Percentiles rank a stretch among this genome's conserved stretches.
These are phyloP conservation scores for Plasmopara muralis DNA, from an alignment of 352 stramenopile species.

Conservation along the genomic window DNA sequence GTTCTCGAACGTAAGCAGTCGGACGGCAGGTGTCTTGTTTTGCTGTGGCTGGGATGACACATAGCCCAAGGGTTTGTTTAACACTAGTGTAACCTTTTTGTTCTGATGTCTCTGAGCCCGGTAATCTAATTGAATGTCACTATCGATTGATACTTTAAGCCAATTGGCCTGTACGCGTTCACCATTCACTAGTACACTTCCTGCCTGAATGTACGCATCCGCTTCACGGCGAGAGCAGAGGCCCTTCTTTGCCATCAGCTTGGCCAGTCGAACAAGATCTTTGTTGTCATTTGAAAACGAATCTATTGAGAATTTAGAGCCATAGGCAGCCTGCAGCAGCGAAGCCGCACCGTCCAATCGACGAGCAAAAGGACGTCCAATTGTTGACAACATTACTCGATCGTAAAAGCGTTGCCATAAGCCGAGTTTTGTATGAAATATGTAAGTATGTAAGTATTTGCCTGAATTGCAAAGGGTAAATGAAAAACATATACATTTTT, in stretches of 20 bases:
- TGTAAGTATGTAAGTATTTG: too few species aligned
- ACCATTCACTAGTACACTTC: conserved; percentile 68
- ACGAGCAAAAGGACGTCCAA: not conserved
- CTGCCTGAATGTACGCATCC: conserved; percentile 73
- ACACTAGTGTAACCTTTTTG: conserved; percentile 71
- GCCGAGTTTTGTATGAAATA: too few species aligned
- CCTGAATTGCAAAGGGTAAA: too few species aligned
- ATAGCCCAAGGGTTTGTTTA: conserved; percentile 81
- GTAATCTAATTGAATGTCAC: conserved; percentile 51
- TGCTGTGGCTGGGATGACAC: conserved; percentile 75
- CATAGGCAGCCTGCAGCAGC: conserved; percentile 8
- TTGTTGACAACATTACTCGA: too few species aligned
- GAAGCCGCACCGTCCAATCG: conserved; percentile 14
- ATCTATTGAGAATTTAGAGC: not conserved
- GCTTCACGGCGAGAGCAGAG: conserved; percentile 78
- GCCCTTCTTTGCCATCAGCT: conserved; percentile 73
- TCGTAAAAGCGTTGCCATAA: too few species aligned
- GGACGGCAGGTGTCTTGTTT: conserved; percentile 59
- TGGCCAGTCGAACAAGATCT: conserved; percentile 55
- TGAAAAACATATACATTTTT: too few species aligned
- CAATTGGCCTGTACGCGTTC: conserved; percentile 56
- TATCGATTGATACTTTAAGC: conserved; percentile 57
- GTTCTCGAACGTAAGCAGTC: conserved; percentile 71
- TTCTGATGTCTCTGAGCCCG: conserved; percentile 62
- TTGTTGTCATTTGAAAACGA: conserved; percentile 10